Evolutionary conservation across 208 protist species (phyloP).

Genomic region (Trypanosoma cruzi): DNA sequence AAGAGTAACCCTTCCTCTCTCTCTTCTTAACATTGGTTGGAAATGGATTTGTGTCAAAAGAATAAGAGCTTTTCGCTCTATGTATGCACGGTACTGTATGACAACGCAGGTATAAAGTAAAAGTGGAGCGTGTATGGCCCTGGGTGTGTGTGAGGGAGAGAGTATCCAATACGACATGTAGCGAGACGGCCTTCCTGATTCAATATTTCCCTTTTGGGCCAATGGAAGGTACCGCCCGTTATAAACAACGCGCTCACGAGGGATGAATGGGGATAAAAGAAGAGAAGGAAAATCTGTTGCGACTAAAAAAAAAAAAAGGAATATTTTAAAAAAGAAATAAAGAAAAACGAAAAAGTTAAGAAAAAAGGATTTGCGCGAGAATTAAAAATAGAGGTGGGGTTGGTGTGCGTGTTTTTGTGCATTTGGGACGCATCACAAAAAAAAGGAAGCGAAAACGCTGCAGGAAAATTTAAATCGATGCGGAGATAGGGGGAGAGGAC

Average conservation of each 20-base stretch:
- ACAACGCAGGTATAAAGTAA: too few species aligned
- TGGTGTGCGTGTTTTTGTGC: neutral
- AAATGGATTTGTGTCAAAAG: neutral
- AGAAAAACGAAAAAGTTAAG: neutral
- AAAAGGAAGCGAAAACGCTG: constrained; percentile 1
- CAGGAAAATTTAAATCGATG: neutral
- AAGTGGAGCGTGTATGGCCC: too few species aligned
- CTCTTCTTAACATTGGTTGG: neutral
- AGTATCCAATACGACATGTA: too few species aligned
- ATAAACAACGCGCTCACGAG: too few species aligned
- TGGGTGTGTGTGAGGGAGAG: too few species aligned
- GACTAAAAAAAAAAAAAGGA: neutral
- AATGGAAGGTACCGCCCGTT: too few species aligned
- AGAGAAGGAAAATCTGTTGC: neutral
- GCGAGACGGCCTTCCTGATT: too few species aligned
- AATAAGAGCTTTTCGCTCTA: neutral
- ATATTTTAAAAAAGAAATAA: neutral
- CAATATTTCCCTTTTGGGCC: too few species aligned
- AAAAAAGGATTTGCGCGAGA: neutral
- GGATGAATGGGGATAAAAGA: neutral
- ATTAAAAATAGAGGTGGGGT: neutral
- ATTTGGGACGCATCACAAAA: neutral
- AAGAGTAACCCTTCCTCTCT: constrained; percentile 28
- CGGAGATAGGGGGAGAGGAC: neutral
- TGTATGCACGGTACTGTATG: too few species aligned